Evolutionary conservation across 805 yeast genomes (phyloP).

Genomic region (Pichia paraexigua): DNA sequence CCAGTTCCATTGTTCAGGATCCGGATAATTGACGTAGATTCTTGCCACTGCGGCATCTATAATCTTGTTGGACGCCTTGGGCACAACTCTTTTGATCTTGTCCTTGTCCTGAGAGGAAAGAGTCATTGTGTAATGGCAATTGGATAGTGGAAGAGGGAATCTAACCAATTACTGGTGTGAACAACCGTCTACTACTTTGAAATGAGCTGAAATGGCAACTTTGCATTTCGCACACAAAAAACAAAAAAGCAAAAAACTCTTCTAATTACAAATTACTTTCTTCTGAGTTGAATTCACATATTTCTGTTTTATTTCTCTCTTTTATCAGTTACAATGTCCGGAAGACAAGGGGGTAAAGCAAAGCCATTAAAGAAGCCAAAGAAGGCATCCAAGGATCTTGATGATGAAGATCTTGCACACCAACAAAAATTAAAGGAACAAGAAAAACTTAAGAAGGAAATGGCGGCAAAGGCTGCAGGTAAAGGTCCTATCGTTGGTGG

Average conservation of each 20-base stretch:
- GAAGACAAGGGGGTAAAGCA: slow-evolving; percentile 96
- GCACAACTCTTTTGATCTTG: slow-evolving; percentile 79
- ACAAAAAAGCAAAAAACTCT: too few species aligned
- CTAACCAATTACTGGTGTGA: too few species aligned
- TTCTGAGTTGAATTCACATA: background rate
- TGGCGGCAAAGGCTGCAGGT: slow-evolving; percentile 77
- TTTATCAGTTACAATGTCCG: slow-evolving; percentile 52
- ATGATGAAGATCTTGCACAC: slow-evolving; percentile 86
- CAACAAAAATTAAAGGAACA: slow-evolving; percentile 93
- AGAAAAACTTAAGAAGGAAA: slow-evolving; percentile 84
- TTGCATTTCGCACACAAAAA: background rate
- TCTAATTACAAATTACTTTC: background rate
- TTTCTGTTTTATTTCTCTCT: background rate
- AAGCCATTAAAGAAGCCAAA: slow-evolving; percentile 82
- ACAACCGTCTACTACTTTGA: too few species aligned
- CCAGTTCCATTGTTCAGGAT: slow-evolving; percentile 69
- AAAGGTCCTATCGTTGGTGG: slow-evolving; percentile 93
- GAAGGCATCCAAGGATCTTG: slow-evolving; percentile 66
- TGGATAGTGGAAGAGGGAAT: background rate
- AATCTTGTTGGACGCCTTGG: slow-evolving; percentile 80
- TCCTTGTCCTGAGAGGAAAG: slow-evolving; percentile 66
- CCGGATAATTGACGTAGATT: slow-evolving; percentile 84
- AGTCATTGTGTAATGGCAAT: slow-evolving; percentile 18
- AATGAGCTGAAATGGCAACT: background rate
- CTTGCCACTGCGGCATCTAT: slow-evolving; percentile 88